phyloP scores from a whole-genome alignment of 805 yeast species.

The Lachancea meyersii region DNA sequence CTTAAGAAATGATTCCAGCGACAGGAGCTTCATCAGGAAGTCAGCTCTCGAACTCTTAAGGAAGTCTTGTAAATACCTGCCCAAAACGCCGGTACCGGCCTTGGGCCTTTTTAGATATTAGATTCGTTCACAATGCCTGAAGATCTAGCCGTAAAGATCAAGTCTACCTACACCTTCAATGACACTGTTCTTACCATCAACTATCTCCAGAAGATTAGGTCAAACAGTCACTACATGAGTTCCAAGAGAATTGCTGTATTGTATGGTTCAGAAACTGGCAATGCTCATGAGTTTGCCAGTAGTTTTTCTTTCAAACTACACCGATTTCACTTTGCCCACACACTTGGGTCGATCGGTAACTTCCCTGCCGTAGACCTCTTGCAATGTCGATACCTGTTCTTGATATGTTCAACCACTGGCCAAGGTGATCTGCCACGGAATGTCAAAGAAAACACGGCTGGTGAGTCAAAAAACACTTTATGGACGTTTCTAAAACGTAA shows the following conservation, averaged over 20 bases:
- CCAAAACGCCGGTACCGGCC: slow-evolving; percentile 6
- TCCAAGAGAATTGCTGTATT: slow-evolving; percentile 48
- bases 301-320: slow-evolving; percentile 51
- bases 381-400: slow-evolving; percentile 38
- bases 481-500: slow-evolving; percentile 69
- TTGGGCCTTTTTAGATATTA: neutral
- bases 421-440: slow-evolving; percentile 90
- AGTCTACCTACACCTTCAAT: neutral
- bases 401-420: slow-evolving; percentile 83
- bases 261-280: slow-evolving; percentile 92
- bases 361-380: slow-evolving; percentile 49
- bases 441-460: slow-evolving; percentile 39
- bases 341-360: slow-evolving; percentile 51
- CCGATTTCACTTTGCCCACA: slow-evolving; percentile 45
- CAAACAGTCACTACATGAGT: neutral
- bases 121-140: neutral
- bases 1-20: neutral
- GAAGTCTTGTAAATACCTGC: neutral
- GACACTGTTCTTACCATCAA: neutral
- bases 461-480: slow-evolving; percentile 32
- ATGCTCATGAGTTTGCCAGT: slow-evolving; percentile 77
- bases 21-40: neutral
- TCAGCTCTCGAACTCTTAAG: neutral
- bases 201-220: neutral
- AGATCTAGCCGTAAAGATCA: too few species aligned